These are phyloP conservation scores for Clonostachys solani DNA, from an alignment of 2,329 filamentous ascomycete genomes.

Conservation along the genomic window DNA sequence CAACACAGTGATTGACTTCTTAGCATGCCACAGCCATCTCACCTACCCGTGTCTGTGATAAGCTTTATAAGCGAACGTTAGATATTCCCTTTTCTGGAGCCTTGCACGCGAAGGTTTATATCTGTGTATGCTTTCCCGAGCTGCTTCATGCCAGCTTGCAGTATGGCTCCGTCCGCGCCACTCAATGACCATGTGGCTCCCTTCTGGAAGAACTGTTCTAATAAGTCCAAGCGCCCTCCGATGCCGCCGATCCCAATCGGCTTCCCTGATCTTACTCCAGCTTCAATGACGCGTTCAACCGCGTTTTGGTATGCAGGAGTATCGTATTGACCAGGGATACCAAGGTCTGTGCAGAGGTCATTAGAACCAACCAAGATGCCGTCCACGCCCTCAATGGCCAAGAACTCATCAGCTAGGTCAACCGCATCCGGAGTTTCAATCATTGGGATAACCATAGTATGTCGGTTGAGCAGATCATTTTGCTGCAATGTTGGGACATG, in stretches of 20 bases:
- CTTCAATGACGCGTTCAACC: conserved; percentile 25
- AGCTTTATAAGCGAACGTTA: too few species aligned
- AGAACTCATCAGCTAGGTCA: conserved; percentile 18
- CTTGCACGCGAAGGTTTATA: conserved; percentile 11
- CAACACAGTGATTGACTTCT: too few species aligned
- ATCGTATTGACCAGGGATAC: conserved; percentile 12
- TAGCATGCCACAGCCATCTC: too few species aligned
- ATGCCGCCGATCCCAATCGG: conserved; percentile 33
- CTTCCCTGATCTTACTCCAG: conserved; percentile 30
- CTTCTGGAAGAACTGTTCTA: conserved; percentile 26
- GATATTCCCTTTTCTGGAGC: not conserved
- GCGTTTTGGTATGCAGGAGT: conserved; percentile 7
- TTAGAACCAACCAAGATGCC: conserved; percentile 22
- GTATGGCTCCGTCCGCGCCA: conserved; percentile 23
- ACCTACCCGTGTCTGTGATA: too few species aligned
- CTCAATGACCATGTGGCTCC: conserved; percentile 22
- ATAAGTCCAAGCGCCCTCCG: conserved; percentile 29
- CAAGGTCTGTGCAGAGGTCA: conserved; percentile 18
- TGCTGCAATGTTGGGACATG: conserved; percentile 4
- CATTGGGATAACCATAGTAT: conserved; percentile 17
- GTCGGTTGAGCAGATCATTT: conserved; percentile 8
- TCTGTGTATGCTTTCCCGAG: conserved; percentile 18
- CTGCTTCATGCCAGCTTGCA: conserved; percentile 28
- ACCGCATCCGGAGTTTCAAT: conserved; percentile 16
- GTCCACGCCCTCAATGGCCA: conserved; percentile 19